Base-by-base conservation (phyloP, 2,329 filamentous ascomycete species). In the Fusarium pseudoanthophilum region DNA sequence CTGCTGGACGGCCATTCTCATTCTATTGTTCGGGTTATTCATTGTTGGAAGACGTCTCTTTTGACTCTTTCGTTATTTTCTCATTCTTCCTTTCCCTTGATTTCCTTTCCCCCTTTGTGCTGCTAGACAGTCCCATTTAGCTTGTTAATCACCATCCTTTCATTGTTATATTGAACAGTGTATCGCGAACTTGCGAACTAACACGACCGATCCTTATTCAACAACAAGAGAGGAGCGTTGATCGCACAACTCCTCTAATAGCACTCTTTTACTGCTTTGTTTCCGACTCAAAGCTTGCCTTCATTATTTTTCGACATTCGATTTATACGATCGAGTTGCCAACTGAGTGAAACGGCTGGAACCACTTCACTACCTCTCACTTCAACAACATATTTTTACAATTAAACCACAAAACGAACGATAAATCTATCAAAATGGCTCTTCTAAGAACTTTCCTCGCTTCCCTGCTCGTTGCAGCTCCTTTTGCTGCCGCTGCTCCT, bases 181-280 rank as follows among this genome's bases (percentile, higher is more conserved):
- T 67, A 60, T 74, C 69, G 65, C 59, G 57, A 69, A 55, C 64
- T 67, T 64, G 51, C 51, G 53, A 67, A 61, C 58, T 57, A 48
- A 56, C 71, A 64, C 68, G 36, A 67, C 63, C 63, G 42, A 60
- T 75, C 56, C 48, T 73, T 71, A 78, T 71, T 70, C 65, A 72
- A 63, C n/a, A 56, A 64, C 67, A 68, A 49, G 68, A 78, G 76
- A 80, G 77, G 77, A 79, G 72, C 78, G 78, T 80, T 80, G 78
- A 80, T 78, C 78, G 78, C 71, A 71, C 61, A 59, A 55, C 66
- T 79, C 73, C 77, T 78, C 77, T 73, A 52, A 34, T 43, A 69
- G 53, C 75, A 75, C 51, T 78, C 77, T 30, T 69, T 78, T 62
- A 52, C 49, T 73, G 48, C 61, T 59, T 72, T 64, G 51, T 56